These are phyloP conservation scores for Corylus americana DNA, from an alignment of 306 rosid species.

Conservation along the genomic window DNA sequence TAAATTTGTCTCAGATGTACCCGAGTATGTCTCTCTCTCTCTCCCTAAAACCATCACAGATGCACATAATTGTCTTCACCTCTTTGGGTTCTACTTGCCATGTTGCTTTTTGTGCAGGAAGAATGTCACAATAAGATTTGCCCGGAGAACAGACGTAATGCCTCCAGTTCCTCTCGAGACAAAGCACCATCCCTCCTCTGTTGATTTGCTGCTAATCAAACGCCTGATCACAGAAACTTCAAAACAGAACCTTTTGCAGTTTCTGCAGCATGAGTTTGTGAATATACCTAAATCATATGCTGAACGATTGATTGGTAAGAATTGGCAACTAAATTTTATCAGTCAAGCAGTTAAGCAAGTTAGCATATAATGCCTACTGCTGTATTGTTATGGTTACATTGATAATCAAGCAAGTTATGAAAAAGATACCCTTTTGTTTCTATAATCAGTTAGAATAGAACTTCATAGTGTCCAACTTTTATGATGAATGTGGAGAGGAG, in stretches of 20 bases:
- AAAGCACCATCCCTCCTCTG: slow-evolving; percentile 93
- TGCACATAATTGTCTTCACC: slow-evolving; percentile 25
- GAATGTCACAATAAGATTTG: slow-evolving; percentile 77
- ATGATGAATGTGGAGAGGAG: background rate
- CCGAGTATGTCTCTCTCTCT: slow-evolving; percentile 64
- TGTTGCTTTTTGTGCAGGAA: slow-evolving; percentile 54
- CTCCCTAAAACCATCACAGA: background rate
- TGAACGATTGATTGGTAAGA: slow-evolving; percentile 83
- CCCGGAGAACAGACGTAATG: slow-evolving; percentile 97
- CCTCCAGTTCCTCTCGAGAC: slow-evolving; percentile 94
- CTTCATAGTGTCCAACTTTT: background rate
- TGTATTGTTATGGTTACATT: background rate
- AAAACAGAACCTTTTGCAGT: slow-evolving; percentile 83
- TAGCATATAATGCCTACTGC: background rate
- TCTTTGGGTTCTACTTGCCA: slow-evolving; percentile 16
- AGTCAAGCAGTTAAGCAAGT: background rate
- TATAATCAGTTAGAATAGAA: background rate
- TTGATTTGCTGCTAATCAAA: slow-evolving; percentile 84
- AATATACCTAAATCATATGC: slow-evolving; percentile 85
- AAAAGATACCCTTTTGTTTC: background rate
- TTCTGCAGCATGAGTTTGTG: slow-evolving; percentile 92
- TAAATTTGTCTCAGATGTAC: slow-evolving; percentile 73
- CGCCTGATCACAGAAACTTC: slow-evolving; percentile 84
- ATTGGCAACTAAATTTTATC: slow-evolving; percentile 8
- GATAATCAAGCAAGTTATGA: background rate